Percentiles rank a stretch among this genome's conserved stretches.
Conservation (phyloP, 306 rosid genomes). For the Quercus wislizeni region DNA sequence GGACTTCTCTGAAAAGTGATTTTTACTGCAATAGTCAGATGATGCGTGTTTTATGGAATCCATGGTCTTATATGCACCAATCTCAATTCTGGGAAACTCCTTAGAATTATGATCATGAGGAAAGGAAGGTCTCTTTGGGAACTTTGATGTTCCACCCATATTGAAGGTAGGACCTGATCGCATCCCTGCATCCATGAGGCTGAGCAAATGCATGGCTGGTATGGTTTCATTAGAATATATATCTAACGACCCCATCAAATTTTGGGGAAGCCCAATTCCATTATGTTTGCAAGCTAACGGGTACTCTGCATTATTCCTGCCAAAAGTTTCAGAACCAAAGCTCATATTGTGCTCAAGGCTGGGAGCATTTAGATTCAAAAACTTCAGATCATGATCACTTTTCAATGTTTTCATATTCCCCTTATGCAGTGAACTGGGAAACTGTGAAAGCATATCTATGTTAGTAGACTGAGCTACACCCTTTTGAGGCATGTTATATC, state of each 20-base stretch:
- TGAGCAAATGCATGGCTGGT: conserved; percentile 98
- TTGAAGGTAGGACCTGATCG: conserved; percentile 60
- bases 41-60: conserved; percentile 41
- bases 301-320: conserved; percentile 56
- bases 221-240: conserved; percentile 84
- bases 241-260: conserved; percentile 58
- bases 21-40: conserved; percentile 40
- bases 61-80: conserved; percentile 47
- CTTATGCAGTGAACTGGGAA: conserved; percentile 44
- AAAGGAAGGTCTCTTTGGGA: conserved; percentile 55
- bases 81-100: conserved; percentile 41
- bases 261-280: conserved; percentile 55
- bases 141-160: conserved; percentile 42
- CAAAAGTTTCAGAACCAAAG: conserved; percentile 45
- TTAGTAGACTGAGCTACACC: conserved; percentile 50
- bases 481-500: conserved; percentile 47
- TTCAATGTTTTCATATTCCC: conserved; percentile 26
- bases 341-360: conserved; percentile 46
- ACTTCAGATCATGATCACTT: conserved; percentile 51
- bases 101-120: conserved; percentile 48
- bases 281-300: conserved; percentile 48
- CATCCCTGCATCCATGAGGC: conserved; percentile 95
- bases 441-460: conserved; percentile 36
- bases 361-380: conserved; percentile 43
- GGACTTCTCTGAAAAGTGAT: conserved; percentile 48